Percentiles rank a stretch among this genome's conserved stretches.
phyloP scores from a whole-genome alignment of 139 green algal species.

The Nannochloris sp. region DNA sequence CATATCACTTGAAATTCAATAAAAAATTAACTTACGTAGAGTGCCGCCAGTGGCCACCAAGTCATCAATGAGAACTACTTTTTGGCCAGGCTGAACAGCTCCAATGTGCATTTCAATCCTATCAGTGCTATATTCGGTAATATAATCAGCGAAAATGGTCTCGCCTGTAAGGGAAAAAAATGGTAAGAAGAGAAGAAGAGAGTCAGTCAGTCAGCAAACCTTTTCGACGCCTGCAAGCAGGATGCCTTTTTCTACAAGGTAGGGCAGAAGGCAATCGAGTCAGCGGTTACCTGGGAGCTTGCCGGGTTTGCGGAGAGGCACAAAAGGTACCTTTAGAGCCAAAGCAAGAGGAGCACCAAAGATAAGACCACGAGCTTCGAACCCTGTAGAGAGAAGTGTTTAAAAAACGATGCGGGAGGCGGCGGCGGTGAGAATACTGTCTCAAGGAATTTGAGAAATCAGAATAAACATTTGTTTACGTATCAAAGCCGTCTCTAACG shows the following conservation, averaged over 20 bases:
- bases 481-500: background rate
- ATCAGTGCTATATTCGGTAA: conserved; percentile 90
- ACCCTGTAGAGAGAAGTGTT: conserved; percentile 51
- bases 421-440: background rate
- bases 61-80: conserved; percentile 93
- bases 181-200: conserved; percentile 1
- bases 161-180: conserved; percentile 51
- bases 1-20: conserved; percentile 16
- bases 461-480: background rate
- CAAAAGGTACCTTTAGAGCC: conserved; percentile 75
- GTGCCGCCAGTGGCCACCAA: conserved; percentile 97
- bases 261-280: background rate
- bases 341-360: conserved; percentile 94
- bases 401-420: background rate
- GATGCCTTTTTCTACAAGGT: conserved; percentile 2
- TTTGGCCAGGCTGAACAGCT: conserved; percentile 70
- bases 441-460: background rate
- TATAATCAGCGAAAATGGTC: conserved; percentile 73
- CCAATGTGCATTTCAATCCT: conserved; percentile 95
- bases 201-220: background rate
- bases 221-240: background rate
- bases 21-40: conserved; percentile 54
- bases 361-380: conserved; percentile 96
- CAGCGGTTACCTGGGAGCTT: conserved; percentile 85
- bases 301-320: conserved; percentile 90